Base-by-base conservation (phyloP, 768 basidiomycete species). In the Leccinum pellstonianum region DNA sequence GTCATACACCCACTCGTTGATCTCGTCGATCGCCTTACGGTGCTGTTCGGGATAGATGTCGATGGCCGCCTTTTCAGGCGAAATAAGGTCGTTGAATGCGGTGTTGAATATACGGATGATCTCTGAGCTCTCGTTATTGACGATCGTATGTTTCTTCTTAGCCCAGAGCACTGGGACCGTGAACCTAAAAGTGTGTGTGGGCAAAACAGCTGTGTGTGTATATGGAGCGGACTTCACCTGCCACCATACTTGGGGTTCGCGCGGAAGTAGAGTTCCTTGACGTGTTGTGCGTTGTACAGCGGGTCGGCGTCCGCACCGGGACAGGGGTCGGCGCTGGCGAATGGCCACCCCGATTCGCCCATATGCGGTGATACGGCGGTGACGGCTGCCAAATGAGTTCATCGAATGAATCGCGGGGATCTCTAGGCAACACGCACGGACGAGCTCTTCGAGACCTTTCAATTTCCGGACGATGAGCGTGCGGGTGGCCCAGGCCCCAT, bases 111-210 rank as follows among this genome's bases (percentile, higher is more conserved):
- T 90, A 58, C 96, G 87, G 68, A 98, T 93, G 70, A 98, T 95
- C 76, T 98, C 96, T 3, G 90, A 86, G 64, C 87, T 89, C 71
- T 99, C 96, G 72, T 98, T 98, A 79, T 94, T 98, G 59, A 99
- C 97, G 64, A 98, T 90, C 43, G 88, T 90, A 49, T 87, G 77
- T 47, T 71, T 77, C 73, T 95, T 91, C 78, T 87, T 95, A 77
- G 98, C 97, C 92, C 93, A 99, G 5, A 99, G 79, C 38, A 93
- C 75, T 5, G 95, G 95, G 8, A 94, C 91, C 2, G 93, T 94
- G 79, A 93, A 93, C 41, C 90, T 85, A 33, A 12, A 5, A 17
- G 7, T 29, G 4, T 5, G 5, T 43, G 41, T 41, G 17, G 41
- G 41, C n/a, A 43, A 43, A 10, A 10, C 11, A 10, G 38, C 8